Percentiles rank a stretch among this genome's conserved stretches.
Conservation (phyloP, 208 protist species). For the Leishmania braziliensis region DNA sequence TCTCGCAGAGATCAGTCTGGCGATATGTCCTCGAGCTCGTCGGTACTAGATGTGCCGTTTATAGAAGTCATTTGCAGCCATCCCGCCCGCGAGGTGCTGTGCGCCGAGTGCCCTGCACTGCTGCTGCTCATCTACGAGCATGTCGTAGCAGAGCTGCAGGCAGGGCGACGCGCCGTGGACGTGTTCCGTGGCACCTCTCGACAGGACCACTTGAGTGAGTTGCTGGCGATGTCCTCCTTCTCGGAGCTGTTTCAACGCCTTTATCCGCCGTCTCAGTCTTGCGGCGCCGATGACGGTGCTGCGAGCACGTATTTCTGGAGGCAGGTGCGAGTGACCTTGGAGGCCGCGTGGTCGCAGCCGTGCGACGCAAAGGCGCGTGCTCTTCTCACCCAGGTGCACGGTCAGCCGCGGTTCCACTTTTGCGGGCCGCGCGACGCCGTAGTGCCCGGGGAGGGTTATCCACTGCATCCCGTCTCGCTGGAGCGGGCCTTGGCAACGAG, state of each 20-base stretch:
- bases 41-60: conserved; percentile 35
- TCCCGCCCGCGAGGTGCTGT: conserved; percentile 54
- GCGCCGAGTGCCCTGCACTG: conserved; percentile 73
- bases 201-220: conserved; percentile 45
- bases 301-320: conserved; percentile 48
- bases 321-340: conserved; percentile 38
- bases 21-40: conserved; percentile 16
- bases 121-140: conserved; percentile 66
- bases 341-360: conserved; percentile 45
- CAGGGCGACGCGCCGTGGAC: conserved; percentile 40
- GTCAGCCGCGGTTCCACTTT: conserved; percentile 46
- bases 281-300: not conserved
- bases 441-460: conserved; percentile 31
- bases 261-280: not conserved
- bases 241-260: conserved; percentile 30
- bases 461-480: conserved; percentile 51
- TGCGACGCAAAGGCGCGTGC: conserved; percentile 13
- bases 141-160: conserved; percentile 46
- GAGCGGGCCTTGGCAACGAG: conserved; percentile 64
- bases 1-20: not conserved
- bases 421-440: conserved; percentile 7
- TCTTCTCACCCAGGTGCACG: conserved; percentile 39
- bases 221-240: conserved; percentile 38
- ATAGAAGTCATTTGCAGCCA: conserved; percentile 58
- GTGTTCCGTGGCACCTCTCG: conserved; percentile 34